phyloP scores from a whole-genome alignment of 2,329 filamentous ascomycete genomes.

The Fusarium sp. region DNA sequence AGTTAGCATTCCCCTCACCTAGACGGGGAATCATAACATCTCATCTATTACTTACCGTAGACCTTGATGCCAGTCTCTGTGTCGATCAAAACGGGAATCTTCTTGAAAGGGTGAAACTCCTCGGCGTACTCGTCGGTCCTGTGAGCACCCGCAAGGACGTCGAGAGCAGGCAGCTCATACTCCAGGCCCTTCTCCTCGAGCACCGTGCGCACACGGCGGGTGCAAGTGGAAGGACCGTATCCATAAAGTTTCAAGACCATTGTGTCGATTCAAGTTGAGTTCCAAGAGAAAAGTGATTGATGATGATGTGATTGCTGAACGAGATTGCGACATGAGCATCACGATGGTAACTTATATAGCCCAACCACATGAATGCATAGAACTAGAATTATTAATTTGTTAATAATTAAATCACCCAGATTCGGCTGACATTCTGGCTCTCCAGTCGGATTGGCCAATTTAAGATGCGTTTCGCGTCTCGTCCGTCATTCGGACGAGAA shows the following conservation, averaged over 20 bases:
- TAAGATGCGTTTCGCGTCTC: background rate
- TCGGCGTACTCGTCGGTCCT: background rate
- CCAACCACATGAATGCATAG: background rate
- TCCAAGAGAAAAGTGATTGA: background rate
- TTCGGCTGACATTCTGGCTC: background rate
- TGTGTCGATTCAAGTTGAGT: background rate
- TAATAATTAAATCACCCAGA: background rate
- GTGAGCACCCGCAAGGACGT: background rate
- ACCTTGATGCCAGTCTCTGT: background rate
- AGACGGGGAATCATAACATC: too few species aligned
- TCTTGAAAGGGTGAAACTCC: conserved; percentile 8
- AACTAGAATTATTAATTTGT: background rate
- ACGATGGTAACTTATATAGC: background rate
- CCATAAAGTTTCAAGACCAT: conserved; percentile 13
- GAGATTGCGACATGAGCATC: background rate
- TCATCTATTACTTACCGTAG: background rate
- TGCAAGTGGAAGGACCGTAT: background rate
- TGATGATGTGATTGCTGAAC: background rate
- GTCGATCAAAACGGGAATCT: conserved; percentile 3
- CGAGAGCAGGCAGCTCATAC: background rate
- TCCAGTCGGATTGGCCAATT: background rate
- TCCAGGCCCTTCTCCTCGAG: background rate
- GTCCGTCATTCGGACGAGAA: background rate
- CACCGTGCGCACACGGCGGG: background rate
- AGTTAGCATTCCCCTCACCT: background rate